These are phyloP conservation scores for Ploettnerulaceae sp. DNA, from an alignment of 2,329 filamentous ascomycete species.

Conservation along the genomic window DNA sequence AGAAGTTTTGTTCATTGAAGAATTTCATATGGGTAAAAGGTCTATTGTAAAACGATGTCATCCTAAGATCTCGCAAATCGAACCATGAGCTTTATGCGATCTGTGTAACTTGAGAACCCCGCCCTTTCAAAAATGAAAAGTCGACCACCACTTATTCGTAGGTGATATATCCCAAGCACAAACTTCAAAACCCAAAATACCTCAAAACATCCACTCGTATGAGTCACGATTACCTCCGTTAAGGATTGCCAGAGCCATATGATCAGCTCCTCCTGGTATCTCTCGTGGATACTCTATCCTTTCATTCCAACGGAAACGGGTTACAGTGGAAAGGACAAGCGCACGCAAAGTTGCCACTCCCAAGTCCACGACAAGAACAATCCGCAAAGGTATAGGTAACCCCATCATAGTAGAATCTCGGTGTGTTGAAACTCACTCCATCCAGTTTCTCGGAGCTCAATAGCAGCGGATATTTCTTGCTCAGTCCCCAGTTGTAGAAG, in stretches of 20 bases:
- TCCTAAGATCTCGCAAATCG: too few relatives aligned
- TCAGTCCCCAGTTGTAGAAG: slow-evolving; percentile 3
- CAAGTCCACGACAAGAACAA: neutral
- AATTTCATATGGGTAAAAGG: too few relatives aligned
- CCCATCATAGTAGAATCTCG: slow-evolving; percentile 4
- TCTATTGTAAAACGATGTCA: too few relatives aligned
- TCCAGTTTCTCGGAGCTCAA: neutral
- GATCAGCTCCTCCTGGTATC: neutral
- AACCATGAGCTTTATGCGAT: too few relatives aligned
- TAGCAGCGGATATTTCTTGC: neutral
- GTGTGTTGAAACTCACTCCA: neutral
- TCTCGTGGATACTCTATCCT: neutral
- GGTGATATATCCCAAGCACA: neutral
- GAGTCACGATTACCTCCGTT: too few relatives aligned
- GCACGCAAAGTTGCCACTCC: neutral
- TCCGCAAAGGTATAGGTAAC: neutral
- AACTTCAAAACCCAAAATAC: neutral
- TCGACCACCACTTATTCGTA: too few relatives aligned
- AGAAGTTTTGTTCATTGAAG: too few relatives aligned
- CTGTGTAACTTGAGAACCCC: too few relatives aligned
- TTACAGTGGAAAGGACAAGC: slow-evolving; percentile 5
- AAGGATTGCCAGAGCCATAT: neutral
- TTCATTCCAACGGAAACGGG: neutral
- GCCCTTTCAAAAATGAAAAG: too few relatives aligned
- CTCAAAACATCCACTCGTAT: neutral